Evolutionary conservation across 495 filamentous ascomycete species (phyloP).

Genomic region (Daldinia loculata): DNA sequence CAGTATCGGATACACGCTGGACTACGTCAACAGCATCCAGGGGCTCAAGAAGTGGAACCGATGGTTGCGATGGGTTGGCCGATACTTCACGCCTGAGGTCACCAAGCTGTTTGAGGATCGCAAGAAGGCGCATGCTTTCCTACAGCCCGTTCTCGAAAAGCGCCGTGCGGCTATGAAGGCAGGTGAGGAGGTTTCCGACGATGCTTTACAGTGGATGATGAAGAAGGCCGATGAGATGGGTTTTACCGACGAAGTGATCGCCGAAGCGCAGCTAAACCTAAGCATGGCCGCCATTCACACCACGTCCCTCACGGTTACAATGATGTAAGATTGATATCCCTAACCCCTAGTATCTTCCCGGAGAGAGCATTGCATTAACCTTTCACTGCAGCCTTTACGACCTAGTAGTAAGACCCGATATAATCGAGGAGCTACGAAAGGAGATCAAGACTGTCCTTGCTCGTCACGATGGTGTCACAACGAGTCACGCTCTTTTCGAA

Average conservation of each 20-base stretch:
- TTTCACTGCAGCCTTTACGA: conserved; percentile 48
- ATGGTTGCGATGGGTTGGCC: conserved; percentile 47
- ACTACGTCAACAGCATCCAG: conserved; percentile 49
- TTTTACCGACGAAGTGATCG: conserved; percentile 40
- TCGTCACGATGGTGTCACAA: conserved; percentile 39
- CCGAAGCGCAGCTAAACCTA: conserved; percentile 48
- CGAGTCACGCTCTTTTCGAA: conserved; percentile 41
- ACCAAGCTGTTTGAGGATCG: conserved; percentile 41
- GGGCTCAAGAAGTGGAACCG: conserved; percentile 45
- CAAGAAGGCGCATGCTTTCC: conserved; percentile 41
- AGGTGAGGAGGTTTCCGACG: conserved; percentile 44
- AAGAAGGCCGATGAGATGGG: conserved; percentile 34
- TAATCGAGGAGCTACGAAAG: conserved; percentile 41
- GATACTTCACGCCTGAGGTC: conserved; percentile 46
- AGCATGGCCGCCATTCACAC: conserved; percentile 50
- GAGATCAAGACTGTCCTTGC: conserved; percentile 41
- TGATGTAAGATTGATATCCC: conserved; percentile 25
- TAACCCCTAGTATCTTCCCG: not conserved
- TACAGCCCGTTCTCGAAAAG: conserved; percentile 45
- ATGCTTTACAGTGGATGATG: conserved; percentile 55
- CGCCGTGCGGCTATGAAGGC: conserved; percentile 26
- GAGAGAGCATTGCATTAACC: not conserved
- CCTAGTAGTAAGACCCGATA: conserved; percentile 47
- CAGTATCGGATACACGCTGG: conserved; percentile 65
- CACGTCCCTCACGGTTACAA: conserved; percentile 43